phyloP scores from a whole-genome alignment of 352 stramenopile genomes.

The Pilasporangium apinafurcum region DNA sequence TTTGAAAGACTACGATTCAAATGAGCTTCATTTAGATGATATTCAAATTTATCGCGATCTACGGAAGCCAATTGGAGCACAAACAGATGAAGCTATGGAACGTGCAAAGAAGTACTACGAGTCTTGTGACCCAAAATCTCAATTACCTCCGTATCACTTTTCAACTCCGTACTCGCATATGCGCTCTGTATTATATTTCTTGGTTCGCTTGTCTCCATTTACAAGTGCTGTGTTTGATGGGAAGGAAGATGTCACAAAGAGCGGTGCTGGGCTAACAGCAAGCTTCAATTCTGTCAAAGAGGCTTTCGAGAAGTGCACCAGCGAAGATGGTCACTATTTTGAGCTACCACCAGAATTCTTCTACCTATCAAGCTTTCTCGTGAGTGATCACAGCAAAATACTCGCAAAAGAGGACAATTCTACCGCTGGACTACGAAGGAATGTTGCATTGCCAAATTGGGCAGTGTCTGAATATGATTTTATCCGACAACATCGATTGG shows the following conservation, averaged over 20 bases:
- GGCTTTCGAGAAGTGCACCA: constrained; percentile 48
- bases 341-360: constrained; percentile 82
- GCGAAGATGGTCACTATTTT: constrained; percentile 49
- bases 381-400: constrained; percentile 60
- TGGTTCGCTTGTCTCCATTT: constrained; percentile 66
- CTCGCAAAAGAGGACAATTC: constrained; percentile 30
- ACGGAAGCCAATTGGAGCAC: constrained; percentile 94
- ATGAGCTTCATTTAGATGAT: constrained; percentile 92
- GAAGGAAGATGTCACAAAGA: constrained; percentile 1
- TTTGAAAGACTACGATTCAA: constrained; percentile 93
- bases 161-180: constrained; percentile 67
- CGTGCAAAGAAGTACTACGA: constrained; percentile 41
- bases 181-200: constrained; percentile 66
- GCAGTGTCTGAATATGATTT: constrained; percentile 94
- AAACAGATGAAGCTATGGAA: constrained; percentile 40
- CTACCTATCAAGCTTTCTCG: constrained; percentile 66
- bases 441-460: constrained; percentile 95
- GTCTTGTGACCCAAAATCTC: constrained; percentile 27
- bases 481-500: constrained; percentile 92
- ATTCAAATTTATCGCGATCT: constrained; percentile 93
- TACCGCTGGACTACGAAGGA: constrained; percentile 43
- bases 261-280: not conserved
- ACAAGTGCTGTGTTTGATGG: constrained; percentile 36
- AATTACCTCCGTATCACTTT: constrained; percentile 71
- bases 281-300: constrained; percentile 62